A percentile compares a stretch with the other conserved stretches of the same genome.
Evolutionary conservation across 2,329 filamentous ascomycete species (phyloP).

Genomic region (Aspergillus thermomutatus): DNA sequence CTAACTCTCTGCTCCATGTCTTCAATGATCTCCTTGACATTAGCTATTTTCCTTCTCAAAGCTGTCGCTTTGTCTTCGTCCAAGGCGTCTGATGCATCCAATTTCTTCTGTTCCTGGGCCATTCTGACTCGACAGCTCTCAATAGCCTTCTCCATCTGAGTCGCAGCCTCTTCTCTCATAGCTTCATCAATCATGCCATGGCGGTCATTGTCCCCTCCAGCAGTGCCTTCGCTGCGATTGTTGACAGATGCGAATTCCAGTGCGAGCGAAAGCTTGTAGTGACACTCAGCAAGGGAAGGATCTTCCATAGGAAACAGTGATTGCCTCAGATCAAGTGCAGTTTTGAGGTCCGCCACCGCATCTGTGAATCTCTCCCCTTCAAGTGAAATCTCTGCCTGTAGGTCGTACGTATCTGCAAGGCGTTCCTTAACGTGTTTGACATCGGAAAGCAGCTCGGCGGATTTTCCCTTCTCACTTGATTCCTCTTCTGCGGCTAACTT

Average conservation of each 20-base stretch:
- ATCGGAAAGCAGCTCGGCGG: conserved; percentile 37
- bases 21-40: conserved; percentile 59
- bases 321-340: conserved; percentile 74
- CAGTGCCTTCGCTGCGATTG: conserved; percentile 23
- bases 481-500: conserved; percentile 52
- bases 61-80: conserved; percentile 41
- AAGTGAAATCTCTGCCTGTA: conserved; percentile 92
- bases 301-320: conserved; percentile 76
- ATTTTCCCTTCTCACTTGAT: conserved; percentile 49
- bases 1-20: conserved; percentile 60
- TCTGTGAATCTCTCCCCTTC: conserved; percentile 91
- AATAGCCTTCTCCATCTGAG: conserved; percentile 60
- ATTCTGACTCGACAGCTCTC: conserved; percentile 55
- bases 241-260: conserved; percentile 88
- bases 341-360: conserved; percentile 79
- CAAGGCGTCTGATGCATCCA: conserved; percentile 36
- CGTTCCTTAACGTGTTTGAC: conserved; percentile 71
- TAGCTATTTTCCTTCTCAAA: conserved; percentile 48
- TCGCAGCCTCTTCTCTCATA: conserved; percentile 55
- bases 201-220: conserved; percentile 39
- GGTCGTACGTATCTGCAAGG: conserved; percentile 87
- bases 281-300: conserved; percentile 84
- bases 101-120: conserved; percentile 48
- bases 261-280: conserved; percentile 93
- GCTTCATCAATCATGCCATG: conserved; percentile 48